These are phyloP conservation scores for Boletus sp. DNA, from an alignment of 1,284 basidiomycete genomes.

Conservation along the genomic window DNA sequence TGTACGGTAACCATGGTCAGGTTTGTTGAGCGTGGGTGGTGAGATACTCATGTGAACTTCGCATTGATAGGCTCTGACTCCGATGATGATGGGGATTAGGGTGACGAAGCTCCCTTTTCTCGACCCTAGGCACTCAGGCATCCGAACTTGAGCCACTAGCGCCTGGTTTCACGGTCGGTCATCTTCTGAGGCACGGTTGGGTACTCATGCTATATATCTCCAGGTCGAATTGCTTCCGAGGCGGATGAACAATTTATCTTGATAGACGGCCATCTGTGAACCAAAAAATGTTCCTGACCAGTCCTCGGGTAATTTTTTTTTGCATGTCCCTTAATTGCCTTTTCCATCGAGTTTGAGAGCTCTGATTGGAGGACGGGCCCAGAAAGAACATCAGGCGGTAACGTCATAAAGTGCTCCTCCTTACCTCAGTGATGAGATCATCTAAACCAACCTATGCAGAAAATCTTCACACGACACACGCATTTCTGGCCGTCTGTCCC, in stretches of 20 bases:
- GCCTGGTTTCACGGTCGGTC: background rate
- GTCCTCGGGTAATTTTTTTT: too few species aligned
- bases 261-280: too few species aligned
- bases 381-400: too few species aligned
- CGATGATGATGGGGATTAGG: background rate
- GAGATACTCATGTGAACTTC: background rate
- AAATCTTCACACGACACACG: conserved; percentile 4
- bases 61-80: background rate
- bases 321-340: too few species aligned
- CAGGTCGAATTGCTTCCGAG: too few species aligned
- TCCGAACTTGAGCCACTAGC: background rate
- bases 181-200: background rate
- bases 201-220: background rate
- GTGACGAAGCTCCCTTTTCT: background rate
- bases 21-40: background rate
- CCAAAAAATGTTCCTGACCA: too few species aligned
- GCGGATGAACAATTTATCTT: background rate
- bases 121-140: background rate
- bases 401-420: too few species aligned
- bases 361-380: too few species aligned
- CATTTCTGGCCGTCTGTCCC: background rate
- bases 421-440: background rate
- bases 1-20: background rate
- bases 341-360: too few species aligned
- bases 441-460: background rate